Base-by-base conservation (phyloP, 768 basidiomycete species). In the Lactarius sanguifluus region DNA sequence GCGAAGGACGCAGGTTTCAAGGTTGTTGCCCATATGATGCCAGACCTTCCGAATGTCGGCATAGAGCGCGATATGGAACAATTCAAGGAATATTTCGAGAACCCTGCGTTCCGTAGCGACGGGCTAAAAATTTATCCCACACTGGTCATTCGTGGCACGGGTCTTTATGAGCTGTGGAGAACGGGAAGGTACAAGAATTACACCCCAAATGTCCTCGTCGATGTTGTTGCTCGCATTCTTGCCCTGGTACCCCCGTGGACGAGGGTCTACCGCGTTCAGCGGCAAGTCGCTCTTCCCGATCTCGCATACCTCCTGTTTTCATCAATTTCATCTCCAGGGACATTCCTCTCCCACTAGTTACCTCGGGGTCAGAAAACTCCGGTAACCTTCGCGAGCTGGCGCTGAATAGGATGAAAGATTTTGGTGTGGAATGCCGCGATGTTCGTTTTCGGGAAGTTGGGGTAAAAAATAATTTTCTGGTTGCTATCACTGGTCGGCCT, bases 1-100 rank as follows among this genome's bases (percentile, higher is more conserved):
- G 90, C 95, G 23, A 99, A 99, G 76, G 96, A 99, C 73, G 97
- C 96, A 1, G 97, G 97, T 5, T 99, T 97, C 88, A 99, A 99
- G 78, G 96, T 99, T 62, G 97, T 99, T 34, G 96, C 96, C 23
- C 97, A 99, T 75, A 98, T 98, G 97, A 99, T 99, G 96, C 95
- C 96, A 16, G 96, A 99, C 76, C 84, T 98, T 10, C 96, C 96
- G 10, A 99, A 99, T 75, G 93, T 98, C 64, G 97, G 97, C 40
- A 84, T 96, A 66, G 97, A 98, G 79, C 87, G 97, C 64, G 97
- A 99, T 77, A 85, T 99, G 57, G 95, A 95, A 73, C 97, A 98
- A 74, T 99, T 99, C 84, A 96, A 97, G 76, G 97, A 98, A 75
- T 99, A 95, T 76, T 99, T 99, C 72, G 97, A 99, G 79, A 98